These are phyloP conservation scores for Kwoniella dejecticola DNA, from an alignment of 768 basidiomycete genomes.

Conservation along the genomic window DNA sequence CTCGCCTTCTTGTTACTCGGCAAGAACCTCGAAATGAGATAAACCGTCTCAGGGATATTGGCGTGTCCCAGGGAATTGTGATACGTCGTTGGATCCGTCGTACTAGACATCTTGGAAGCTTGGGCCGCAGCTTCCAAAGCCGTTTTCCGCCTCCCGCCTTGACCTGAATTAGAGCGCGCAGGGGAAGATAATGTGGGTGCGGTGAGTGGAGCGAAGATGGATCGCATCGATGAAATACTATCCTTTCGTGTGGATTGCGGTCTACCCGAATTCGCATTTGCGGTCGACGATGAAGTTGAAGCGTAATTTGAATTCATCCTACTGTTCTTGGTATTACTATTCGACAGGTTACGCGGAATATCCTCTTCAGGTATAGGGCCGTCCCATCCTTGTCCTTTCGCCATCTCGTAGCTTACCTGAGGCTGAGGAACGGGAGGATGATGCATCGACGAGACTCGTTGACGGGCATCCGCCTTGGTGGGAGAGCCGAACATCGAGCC, in stretches of 20 bases:
- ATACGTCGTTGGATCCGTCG: constrained; percentile 40
- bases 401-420: constrained; percentile 34
- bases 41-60: constrained; percentile 42
- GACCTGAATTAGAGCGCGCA: constrained; percentile 10
- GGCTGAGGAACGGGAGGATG: constrained; percentile 46
- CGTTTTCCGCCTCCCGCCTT: constrained; percentile 33
- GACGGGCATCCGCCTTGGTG: constrained; percentile 16
- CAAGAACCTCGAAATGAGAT: constrained; percentile 47
- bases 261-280: not conserved
- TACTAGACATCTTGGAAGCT: constrained; percentile 36
- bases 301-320: not conserved
- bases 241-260: constrained; percentile 10
- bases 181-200: constrained; percentile 4
- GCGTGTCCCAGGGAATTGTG: constrained; percentile 45
- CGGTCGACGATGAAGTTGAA: not conserved
- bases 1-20: constrained; percentile 26
- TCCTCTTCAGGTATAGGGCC: constrained; percentile 25
- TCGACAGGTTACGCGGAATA: too few relatives aligned
- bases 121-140: constrained; percentile 35
- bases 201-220: constrained; percentile 15
- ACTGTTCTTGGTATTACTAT: too few relatives aligned
- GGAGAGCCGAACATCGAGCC: constrained; percentile 37
- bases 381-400: constrained; percentile 39
- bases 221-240: constrained; percentile 20
- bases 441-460: constrained; percentile 38